Base-by-base conservation (phyloP, 345 rosid species). In the Salix udensis region DNA sequence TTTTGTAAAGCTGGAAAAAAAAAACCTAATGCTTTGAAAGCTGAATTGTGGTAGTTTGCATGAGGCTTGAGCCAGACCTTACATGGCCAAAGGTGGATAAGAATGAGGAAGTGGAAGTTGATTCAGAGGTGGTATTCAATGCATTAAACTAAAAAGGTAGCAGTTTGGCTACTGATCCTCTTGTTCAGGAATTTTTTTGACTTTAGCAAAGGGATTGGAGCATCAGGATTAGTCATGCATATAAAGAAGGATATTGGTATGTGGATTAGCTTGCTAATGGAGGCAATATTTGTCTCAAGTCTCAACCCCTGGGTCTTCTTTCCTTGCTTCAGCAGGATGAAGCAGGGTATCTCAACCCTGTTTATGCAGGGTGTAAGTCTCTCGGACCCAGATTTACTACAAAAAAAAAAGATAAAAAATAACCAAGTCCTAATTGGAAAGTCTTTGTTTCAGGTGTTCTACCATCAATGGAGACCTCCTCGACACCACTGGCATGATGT, bases 401-500 rank as follows among this genome's bases (percentile, higher is more conserved):
- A 0, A 62, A 14, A 21, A 26, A 23, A 0, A 24, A 3, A 11
- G 9, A 62, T 26, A 66, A 66, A 36, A 31, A 30, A 36, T 9
- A 34, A 44, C 9, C 60, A 8, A 12, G 11, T 23, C 26, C 21
- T 14, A 48, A 73, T 69, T 50, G 28, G 37, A 30, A n/a, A 73
- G 74, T 28, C 24, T 40, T 68, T 76, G 26, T 37, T 9, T 10
- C 2, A 53, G 71, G 71, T 53, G 53, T 50, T 64, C 80, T 87
- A 89, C 96, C 93, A 24, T 89, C 84, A 84, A 36, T 11, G 0
- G 82, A 68, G 65, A 71, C 70, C 74, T 87, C 91, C 83, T 85
- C 84, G 12, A 58, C 79, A 80, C 48, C 75, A 66, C 72, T 48
- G 76, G 70, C 72, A 62, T 50, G 84, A 74, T 78, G 82, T 76